These are phyloP conservation scores for Rhodotorula toruloides DNA, from an alignment of 768 basidiomycete genomes.

Conservation along the genomic window DNA sequence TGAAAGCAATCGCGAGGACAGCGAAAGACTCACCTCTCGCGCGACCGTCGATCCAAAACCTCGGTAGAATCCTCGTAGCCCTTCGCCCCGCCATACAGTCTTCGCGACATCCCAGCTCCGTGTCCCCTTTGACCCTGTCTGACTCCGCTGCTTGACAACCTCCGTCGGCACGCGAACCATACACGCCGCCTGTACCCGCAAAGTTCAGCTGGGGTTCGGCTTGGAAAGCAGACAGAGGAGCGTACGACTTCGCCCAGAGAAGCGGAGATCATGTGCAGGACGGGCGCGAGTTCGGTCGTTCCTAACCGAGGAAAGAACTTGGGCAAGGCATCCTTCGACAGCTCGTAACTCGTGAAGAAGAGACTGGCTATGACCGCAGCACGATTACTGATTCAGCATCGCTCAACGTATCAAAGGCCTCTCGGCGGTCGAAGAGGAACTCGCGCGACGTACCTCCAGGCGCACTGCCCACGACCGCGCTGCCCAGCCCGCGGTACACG, in stretches of 20 bases:
- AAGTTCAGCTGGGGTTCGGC: neutral
- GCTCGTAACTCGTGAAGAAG: constrained; percentile 93
- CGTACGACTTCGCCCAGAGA: constrained; percentile 57
- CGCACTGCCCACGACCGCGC: constrained; percentile 88
- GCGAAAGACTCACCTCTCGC: constrained; percentile 53
- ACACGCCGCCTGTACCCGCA: constrained; percentile 57
- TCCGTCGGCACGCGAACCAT: constrained; percentile 91
- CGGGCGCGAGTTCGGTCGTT: constrained; percentile 48
- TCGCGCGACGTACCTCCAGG: constrained; percentile 67
- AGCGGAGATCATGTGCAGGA: constrained; percentile 59
- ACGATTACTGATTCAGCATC: no score
- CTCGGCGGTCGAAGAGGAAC: no score
- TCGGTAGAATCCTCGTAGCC: constrained; percentile 74
- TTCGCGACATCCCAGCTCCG: neutral
- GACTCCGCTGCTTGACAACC: constrained; percentile 87
- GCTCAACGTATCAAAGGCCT: neutral
- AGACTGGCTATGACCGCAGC: constrained; percentile 61
- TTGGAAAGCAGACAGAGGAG: neutral
- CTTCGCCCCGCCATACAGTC: constrained; percentile 54
- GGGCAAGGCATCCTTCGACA: constrained; percentile 70
- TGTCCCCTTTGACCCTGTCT: constrained; percentile 56
- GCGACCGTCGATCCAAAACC: constrained; percentile 77
- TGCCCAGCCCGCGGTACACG: constrained; percentile 88
- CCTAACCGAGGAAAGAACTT: constrained; percentile 56
- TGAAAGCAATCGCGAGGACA: constrained; percentile 31